Conservation (phyloP, 768 basidiomycete genomes). For the Lentinula aciculospora region DNA sequence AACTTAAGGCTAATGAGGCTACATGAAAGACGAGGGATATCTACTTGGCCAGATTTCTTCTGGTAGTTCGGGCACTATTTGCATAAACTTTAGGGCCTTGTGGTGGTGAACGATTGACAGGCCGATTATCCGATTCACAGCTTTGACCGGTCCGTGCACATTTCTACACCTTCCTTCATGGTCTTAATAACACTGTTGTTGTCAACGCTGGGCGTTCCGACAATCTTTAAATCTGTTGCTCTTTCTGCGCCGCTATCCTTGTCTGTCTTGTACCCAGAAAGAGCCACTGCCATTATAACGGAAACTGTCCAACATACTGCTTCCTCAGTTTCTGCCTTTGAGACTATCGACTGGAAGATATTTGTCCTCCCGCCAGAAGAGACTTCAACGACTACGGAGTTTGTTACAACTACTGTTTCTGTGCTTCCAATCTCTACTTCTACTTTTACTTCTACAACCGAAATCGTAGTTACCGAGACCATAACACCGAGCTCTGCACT, state of each 20-base stretch:
- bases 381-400: not conserved
- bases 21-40: no score
- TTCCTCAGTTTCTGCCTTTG: not conserved
- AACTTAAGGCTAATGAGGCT: no score
- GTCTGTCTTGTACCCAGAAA: not conserved
- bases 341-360: not conserved
- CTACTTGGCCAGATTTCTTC: no score
- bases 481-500: not conserved
- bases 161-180: not conserved
- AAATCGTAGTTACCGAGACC: not conserved
- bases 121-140: no score
- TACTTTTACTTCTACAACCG: not conserved
- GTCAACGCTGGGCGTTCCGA: not conserved
- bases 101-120: no score
- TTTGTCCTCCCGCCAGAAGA: not conserved
- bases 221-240: not conserved
- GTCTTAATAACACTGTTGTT: not conserved
- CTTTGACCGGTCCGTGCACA: not conserved
- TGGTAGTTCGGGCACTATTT: no score
- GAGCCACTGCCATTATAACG: not conserved
- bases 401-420: not conserved
- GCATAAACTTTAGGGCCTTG: no score
- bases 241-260: not conserved
- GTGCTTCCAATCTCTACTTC: not conserved
- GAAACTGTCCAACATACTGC: not conserved